Percentiles rank a stretch among this genome's conserved stretches.
Evolutionary conservation across 23 red algal genomes (phyloP).

Genomic region (Rhodosorus marinus): DNA sequence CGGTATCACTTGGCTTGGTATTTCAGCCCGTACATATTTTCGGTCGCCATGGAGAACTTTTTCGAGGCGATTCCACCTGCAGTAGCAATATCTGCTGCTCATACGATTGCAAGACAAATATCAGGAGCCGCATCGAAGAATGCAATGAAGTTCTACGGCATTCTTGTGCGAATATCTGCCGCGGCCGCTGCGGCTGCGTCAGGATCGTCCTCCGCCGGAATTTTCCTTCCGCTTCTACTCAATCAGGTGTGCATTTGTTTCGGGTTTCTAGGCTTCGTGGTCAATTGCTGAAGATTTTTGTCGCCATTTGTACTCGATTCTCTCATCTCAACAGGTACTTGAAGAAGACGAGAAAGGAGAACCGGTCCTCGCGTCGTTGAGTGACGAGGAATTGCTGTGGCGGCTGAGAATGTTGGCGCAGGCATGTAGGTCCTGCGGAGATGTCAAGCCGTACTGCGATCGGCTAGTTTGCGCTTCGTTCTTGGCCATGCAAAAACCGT

Average conservation of each 20-base stretch:
- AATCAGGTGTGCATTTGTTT: too few relatives aligned
- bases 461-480: slow-evolving; percentile 12
- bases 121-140: slow-evolving; percentile 28
- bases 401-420: slow-evolving; percentile 78
- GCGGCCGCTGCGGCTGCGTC: slow-evolving; percentile 15
- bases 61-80: slow-evolving; percentile 22
- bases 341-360: neutral
- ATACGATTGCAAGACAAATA: slow-evolving; percentile 25
- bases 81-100: slow-evolving; percentile 10
- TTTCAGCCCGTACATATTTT: slow-evolving; percentile 53
- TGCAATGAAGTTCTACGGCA: slow-evolving; percentile 54
- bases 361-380: slow-evolving; percentile 10
- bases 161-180: slow-evolving; percentile 22
- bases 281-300: too few relatives aligned
- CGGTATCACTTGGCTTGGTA: too few relatives aligned
- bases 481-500: slow-evolving; percentile 9
- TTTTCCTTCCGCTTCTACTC: slow-evolving; percentile 38
- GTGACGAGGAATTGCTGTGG: slow-evolving; percentile 65
- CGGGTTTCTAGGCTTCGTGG: too few relatives aligned
- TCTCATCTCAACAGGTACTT: neutral
- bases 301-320: too few relatives aligned
- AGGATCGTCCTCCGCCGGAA: slow-evolving; percentile 20
- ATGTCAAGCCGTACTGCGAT: slow-evolving; percentile 5
- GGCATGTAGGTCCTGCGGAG: slow-evolving; percentile 34
- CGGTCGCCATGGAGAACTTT: slow-evolving; percentile 51